Evolutionary conservation across 2,329 filamentous ascomycete genomes (phyloP), one percentile per base, ranked within the genome.

Genomic region (Arthrobotrys entomopaga): DNA sequence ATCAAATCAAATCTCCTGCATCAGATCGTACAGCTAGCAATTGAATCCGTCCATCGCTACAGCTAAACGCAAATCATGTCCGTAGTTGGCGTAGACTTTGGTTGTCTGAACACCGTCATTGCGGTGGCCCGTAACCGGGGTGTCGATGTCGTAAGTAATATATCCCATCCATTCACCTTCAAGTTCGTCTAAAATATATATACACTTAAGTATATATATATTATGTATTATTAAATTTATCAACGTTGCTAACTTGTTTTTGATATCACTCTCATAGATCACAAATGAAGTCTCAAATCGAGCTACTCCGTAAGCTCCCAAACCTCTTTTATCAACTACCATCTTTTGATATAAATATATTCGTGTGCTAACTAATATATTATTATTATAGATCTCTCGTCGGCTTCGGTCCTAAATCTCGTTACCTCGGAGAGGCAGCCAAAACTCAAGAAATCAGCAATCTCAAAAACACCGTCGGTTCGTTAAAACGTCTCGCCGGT

Each of bases 401-500:
- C 80, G 93, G 92, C 80, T 99, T 99, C 83, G 92, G 93, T 74
- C 90, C 92, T 82, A 97, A 96, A 85, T 89, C 88, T 83, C 91
- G 95, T 85, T 96, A 96, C 82, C 87, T 99, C 78, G 95, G 95
- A 78, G 95, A 99, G 85, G 84, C 91, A 69, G 95, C 95, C 79
- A 98, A 98, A 88, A 98, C 94, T 78, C 94, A 97, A 85, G 95
- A 99, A 85, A 96, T 97, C 82, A 97, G 94, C 81, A 99, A 99
- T 87, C 89, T 98, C 81, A 99, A 98, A 87, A 99, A 99, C 87
- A 99, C 95, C 79, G 91, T 99, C 84, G 86, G 88, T 82, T 93
- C 89, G 78, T 87, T 99, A 80, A 97, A 97, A 86, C 92, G 95
- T 80, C 89, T 99, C 79, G 90, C 91, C 81, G 95, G 95, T 81